phyloP scores from a whole-genome alignment of 306 rosid genomes.

The Neltuma alba region DNA sequence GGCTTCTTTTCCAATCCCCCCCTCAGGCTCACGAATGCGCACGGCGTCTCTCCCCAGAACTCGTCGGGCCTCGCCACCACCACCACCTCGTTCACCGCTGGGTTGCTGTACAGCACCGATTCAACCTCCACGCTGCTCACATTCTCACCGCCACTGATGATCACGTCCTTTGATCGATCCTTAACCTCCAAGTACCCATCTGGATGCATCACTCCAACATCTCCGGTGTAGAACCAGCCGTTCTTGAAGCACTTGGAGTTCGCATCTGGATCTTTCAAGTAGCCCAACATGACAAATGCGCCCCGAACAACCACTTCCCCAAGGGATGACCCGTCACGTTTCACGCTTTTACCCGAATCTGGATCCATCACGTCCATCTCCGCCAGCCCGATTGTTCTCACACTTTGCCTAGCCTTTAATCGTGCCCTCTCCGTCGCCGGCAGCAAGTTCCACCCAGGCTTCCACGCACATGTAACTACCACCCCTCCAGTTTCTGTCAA shows the following conservation, averaged over 20 bases:
- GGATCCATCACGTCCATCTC: conserved; percentile 57
- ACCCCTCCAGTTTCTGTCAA: conserved; percentile 59
- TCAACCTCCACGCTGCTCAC: conserved; percentile 84
- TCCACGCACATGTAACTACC: conserved; percentile 70
- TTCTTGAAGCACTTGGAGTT: conserved; percentile 43
- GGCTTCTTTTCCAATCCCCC: conserved; percentile 36
- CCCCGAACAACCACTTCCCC: conserved; percentile 74
- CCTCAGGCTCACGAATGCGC: conserved; percentile 72
- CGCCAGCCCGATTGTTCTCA: conserved; percentile 49
- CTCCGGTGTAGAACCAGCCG: conserved; percentile 78
- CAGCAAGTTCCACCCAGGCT: conserved; percentile 53
- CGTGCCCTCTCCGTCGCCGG: conserved; percentile 69
- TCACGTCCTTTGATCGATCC: conserved; percentile 75
- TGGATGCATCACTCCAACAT: conserved; percentile 68
- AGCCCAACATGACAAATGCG: conserved; percentile 60
- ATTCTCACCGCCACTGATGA: conserved; percentile 83
- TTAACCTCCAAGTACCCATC: conserved; percentile 79
- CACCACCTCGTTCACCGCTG: conserved; percentile 71
- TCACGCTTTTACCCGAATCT: conserved; percentile 40
- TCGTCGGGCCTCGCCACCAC: conserved; percentile 75
- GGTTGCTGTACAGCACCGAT: conserved; percentile 52
- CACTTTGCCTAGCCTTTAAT: conserved; percentile 76
- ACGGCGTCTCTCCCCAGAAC: conserved; percentile 83
- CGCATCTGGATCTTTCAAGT: conserved; percentile 56
- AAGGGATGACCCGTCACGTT: conserved; percentile 43